These are phyloP conservation scores for Pseudogymnoascus sp. DNA, from an alignment of 2,329 filamentous ascomycete genomes.

Conservation along the genomic window DNA sequence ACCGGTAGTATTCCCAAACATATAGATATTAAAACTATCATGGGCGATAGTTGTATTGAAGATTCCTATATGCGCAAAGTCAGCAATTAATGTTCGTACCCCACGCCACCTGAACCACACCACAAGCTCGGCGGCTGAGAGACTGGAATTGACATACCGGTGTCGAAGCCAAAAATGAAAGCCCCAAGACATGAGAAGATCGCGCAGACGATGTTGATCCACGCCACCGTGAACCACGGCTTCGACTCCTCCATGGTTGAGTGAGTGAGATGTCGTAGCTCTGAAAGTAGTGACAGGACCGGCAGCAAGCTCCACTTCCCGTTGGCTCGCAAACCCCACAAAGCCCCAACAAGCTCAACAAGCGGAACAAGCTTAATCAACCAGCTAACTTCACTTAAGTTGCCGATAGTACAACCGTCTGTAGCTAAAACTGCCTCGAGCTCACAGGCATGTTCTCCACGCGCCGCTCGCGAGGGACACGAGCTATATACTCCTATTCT, in stretches of 20 bases:
- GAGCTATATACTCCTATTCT: conserved; percentile 4
- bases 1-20: conserved; percentile 24
- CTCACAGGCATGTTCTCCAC: not conserved
- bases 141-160: not conserved
- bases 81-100: not conserved
- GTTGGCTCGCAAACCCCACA: not conserved
- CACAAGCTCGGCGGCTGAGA: not conserved
- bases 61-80: conserved; percentile 17
- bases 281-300: not conserved
- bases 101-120: not conserved
- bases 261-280: not conserved
- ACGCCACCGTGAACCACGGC: conserved; percentile 8
- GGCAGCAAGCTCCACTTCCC: not conserved
- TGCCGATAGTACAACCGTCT: not conserved
- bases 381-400: not conserved
- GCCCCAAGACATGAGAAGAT: conserved; percentile 9
- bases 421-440: not conserved
- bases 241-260: conserved; percentile 2
- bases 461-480: conserved; percentile 1
- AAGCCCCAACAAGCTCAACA: not conserved
- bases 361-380: not conserved
- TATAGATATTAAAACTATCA: conserved; percentile 27
- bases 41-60: conserved; percentile 30
- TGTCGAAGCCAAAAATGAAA: conserved; percentile 3
- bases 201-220: conserved; percentile 9